These are phyloP conservation scores for Haematococcus lacustris DNA, from an alignment of 139 green algal species.

Conservation along the genomic window DNA sequence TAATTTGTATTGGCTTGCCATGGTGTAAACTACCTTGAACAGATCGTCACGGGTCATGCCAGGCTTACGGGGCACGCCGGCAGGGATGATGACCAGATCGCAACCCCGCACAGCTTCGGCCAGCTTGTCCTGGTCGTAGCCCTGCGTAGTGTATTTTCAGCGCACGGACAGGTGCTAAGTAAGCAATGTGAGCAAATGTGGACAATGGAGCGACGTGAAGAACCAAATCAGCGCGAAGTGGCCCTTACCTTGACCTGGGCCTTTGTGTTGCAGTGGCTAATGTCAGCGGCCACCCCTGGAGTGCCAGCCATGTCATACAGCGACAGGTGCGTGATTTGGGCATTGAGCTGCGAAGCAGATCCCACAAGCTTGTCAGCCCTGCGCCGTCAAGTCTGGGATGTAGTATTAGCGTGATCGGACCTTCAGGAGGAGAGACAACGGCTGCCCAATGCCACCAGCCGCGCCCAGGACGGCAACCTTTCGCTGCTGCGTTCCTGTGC, in stretches of 20 bases:
- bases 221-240: too few relatives aligned
- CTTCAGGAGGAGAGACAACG: slow-evolving; percentile 90
- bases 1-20: neutral
- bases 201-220: too few relatives aligned
- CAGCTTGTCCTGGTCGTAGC: slow-evolving; percentile 64
- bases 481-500: too few relatives aligned
- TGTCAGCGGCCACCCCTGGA: slow-evolving; percentile 88
- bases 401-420: too few relatives aligned
- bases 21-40: slow-evolving; percentile 78
- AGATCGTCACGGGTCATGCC: slow-evolving; percentile 99
- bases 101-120: slow-evolving; percentile 35
- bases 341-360: slow-evolving; percentile 42
- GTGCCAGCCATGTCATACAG: slow-evolving; percentile 55
- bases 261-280: slow-evolving; percentile 93
- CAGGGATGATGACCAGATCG: slow-evolving; percentile 92
- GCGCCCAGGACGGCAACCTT: slow-evolving; percentile 92
- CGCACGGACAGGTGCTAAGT: slow-evolving; percentile 61
- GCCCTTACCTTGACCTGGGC: slow-evolving; percentile 66
- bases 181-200: too few relatives aligned
- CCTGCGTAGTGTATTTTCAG: too few relatives aligned
- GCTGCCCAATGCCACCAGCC: slow-evolving; percentile 94
- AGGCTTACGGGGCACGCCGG: slow-evolving; percentile 95
- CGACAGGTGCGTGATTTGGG: slow-evolving; percentile 34
- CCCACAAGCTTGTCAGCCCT: slow-evolving; percentile 68
- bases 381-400: too few relatives aligned